Evolutionary conservation across 1,284 basidiomycete genomes (phyloP).

Genomic region (Xerocomus nothofagi): DNA sequence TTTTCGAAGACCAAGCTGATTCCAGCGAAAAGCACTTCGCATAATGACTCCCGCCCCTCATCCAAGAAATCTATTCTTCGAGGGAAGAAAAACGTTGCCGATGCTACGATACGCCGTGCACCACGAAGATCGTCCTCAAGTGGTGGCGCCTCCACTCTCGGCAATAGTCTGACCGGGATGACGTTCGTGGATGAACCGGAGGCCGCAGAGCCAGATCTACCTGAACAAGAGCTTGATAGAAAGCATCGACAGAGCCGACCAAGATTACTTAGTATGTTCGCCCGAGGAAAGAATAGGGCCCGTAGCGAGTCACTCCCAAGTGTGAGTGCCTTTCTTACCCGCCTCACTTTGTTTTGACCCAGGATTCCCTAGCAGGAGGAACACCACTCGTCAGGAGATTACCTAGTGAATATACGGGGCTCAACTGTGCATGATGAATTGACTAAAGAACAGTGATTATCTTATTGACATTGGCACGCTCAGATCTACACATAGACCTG

Average conservation of each 20-base stretch:
- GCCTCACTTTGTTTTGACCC: neutral
- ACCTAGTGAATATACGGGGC: neutral
- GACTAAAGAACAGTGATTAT: constrained; percentile 9
- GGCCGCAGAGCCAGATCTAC: constrained; percentile 1
- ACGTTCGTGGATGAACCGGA: constrained; percentile 29
- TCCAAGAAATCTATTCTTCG: constrained; percentile 28
- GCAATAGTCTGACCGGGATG: constrained; percentile 13
- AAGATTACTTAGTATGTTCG: constrained; percentile 29
- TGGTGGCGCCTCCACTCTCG: neutral
- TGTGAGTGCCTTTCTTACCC: constrained; percentile 18
- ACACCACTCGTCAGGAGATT: constrained; percentile 8
- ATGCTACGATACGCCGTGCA: constrained; percentile 12
- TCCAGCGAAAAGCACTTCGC: constrained; percentile 42
- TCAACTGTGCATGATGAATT: constrained; percentile 8
- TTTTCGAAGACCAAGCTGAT: constrained; percentile 75
- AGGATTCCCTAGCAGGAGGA: constrained; percentile 7
- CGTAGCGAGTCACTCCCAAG: constrained; percentile 1
- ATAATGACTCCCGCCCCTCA: constrained; percentile 31
- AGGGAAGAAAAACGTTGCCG: constrained; percentile 16
- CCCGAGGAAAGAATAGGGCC: constrained; percentile 24
- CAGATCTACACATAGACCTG: constrained; percentile 4
- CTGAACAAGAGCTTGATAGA: constrained; percentile 6
- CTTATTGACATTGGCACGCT: neutral
- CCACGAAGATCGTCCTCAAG: constrained; percentile 28
- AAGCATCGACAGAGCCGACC: constrained; percentile 24